A percentile compares a stretch with the other conserved stretches of the same genome.
Conservation (phyloP, 1,284 basidiomycete species). For the Irpex sp. region DNA sequence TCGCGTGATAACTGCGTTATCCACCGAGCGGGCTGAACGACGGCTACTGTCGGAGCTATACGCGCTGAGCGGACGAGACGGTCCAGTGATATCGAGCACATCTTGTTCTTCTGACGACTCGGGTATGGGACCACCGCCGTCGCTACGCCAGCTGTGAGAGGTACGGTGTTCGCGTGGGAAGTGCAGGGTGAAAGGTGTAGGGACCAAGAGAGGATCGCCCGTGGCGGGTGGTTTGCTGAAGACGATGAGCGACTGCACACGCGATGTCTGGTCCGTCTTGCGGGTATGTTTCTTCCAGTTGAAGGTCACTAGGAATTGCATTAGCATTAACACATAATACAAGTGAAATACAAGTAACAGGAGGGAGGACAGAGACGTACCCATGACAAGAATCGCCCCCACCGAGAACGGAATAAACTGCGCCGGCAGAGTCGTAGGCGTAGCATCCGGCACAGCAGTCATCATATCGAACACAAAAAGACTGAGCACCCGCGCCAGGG, state of each 20-base stretch:
- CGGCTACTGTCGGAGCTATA: not conserved
- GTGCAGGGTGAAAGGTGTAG: constrained; percentile 11
- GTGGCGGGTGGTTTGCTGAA: constrained; percentile 1
- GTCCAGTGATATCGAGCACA: not conserved
- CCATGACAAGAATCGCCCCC: constrained; percentile 41
- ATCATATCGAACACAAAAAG: constrained; percentile 42
- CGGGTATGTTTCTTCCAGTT: constrained; percentile 10
- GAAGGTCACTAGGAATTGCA: too few species aligned
- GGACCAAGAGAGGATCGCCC: constrained; percentile 2
- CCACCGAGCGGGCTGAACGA: not conserved
- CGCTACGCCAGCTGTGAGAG: constrained; percentile 9
- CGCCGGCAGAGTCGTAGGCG: constrained; percentile 33
- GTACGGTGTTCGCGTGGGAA: constrained; percentile 3
- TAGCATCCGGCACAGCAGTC: constrained; percentile 36
- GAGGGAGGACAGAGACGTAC: too few species aligned
- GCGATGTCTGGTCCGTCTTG: not conserved
- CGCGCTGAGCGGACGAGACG: not conserved
- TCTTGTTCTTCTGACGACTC: not conserved
- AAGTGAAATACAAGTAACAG: too few species aligned
- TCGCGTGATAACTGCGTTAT: constrained; percentile 8
- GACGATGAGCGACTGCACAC: constrained; percentile 4
- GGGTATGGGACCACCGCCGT: not conserved
- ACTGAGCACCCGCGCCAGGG: constrained; percentile 30
- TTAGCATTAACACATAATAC: too few species aligned
- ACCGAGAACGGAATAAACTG: constrained; percentile 45